Evolutionary conservation across 345 rosid genomes (phyloP).

Genomic region (rapeseed (Brassica napus)): DNA sequence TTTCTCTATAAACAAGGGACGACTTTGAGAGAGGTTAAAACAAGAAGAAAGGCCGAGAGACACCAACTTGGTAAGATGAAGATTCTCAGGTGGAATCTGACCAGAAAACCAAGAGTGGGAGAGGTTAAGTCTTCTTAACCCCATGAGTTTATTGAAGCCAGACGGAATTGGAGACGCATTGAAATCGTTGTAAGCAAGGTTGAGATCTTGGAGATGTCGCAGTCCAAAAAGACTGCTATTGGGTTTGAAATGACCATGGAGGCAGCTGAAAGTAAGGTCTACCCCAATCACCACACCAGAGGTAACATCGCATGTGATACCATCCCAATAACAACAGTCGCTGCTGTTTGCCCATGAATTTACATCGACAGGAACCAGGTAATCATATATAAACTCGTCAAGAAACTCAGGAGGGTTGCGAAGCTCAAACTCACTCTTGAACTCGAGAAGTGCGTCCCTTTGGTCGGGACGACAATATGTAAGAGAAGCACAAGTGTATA

Average conservation of each 20-base stretch:
- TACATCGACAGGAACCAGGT: neutral
- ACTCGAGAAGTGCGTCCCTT: neutral
- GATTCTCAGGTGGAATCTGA: neutral
- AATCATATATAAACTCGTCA: neutral
- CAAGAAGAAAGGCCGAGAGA: slow-evolving; percentile 10
- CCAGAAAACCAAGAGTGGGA: neutral
- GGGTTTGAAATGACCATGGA: neutral
- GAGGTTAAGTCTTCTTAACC: neutral
- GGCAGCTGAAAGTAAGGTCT: neutral
- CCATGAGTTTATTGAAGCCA: neutral
- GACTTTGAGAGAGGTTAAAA: too few species aligned
- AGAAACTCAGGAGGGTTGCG: neutral
- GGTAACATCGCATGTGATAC: neutral
- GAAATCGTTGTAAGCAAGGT: slow-evolving; percentile 39
- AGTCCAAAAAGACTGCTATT: slow-evolving; percentile 10
- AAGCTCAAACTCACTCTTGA: neutral
- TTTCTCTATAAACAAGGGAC: neutral
- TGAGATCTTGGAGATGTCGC: slow-evolving; percentile 21
- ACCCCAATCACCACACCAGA: neutral
- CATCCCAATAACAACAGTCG: slow-evolving; percentile 30
- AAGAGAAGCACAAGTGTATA: neutral
- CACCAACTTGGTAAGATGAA: slow-evolving; percentile 15
- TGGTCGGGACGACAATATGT: slow-evolving; percentile 2
- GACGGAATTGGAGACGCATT: neutral
- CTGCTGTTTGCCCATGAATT: neutral